Evolutionary conservation across 192 early-diverging fungal genomes (phyloP), one percentile per base, ranked within the genome.

Genomic region (Backusella tarrabulga): DNA sequence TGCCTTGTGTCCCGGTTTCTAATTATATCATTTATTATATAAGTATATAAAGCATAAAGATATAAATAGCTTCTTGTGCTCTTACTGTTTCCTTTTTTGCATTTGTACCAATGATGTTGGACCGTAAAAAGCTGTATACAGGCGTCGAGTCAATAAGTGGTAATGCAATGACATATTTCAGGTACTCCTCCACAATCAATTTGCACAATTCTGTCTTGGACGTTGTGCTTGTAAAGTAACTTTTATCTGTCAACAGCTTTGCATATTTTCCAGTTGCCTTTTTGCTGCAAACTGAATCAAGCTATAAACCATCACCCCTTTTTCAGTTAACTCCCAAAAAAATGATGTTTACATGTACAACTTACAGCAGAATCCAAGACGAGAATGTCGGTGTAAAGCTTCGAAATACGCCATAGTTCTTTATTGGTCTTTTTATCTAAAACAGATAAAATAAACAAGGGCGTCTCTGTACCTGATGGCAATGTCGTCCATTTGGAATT

Each of bases 361-460:
- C 77, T 82, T 78, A 95, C 92, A 84, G 90, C 90, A 29, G 80
- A 81, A 83, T 97, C 95, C 42, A 97, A 83, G 26, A 83, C 75
- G 21, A 94, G 76, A 83, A 97, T 94, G 77, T 97, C 95, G 1
- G 90, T 88, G 79, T 97, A 96, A 41, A 89, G 85, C 82, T 97
- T 97, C 72, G 94, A 93, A 42, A 96, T 88, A 9, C 90, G 90
- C 95, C 96, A 96, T 67, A 94, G 77, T 36, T 90, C 88, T 26
- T 87, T 85, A 23, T 82, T 72, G n/a, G 26, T 72, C 26, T 72
- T 84, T 36, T 44, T 72, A 32, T 72, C 23, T 14, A 72, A 11
- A 19, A 72, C 17, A 34, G 21, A 15, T 1, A 72, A 32, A 5
- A 72, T 11, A 72, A 72, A 72, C 29, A 68, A n/a, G 23, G 67